These are phyloP conservation scores for Alternaria tenuissima DNA, from an alignment of 2,329 filamentous ascomycete genomes.

Conservation along the genomic window DNA sequence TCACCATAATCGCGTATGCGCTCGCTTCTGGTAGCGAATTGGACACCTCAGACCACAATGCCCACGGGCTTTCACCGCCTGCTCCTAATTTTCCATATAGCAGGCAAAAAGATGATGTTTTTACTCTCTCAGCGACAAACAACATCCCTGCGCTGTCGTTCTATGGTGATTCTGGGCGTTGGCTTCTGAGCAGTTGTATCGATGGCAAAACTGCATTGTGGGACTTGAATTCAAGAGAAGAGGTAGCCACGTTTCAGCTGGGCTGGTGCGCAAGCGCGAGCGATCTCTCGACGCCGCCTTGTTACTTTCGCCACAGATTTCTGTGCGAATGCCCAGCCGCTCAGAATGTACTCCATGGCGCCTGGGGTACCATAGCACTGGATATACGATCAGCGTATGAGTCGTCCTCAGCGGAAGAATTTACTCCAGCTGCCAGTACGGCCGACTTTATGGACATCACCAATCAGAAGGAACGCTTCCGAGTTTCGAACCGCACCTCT, in stretches of 20 bases:
- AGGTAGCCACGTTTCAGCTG: constrained; percentile 30
- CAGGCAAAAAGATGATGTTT: constrained; percentile 36
- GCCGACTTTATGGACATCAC: constrained; percentile 23
- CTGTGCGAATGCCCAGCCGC: constrained; percentile 22
- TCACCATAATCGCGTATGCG: constrained; percentile 68
- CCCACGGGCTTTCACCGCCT: not conserved
- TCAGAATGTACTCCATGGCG: constrained; percentile 25
- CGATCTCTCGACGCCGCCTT: constrained; percentile 17
- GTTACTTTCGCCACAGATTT: not conserved
- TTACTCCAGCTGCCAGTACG: not conserved
- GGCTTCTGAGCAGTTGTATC: constrained; percentile 67
- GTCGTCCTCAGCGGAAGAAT: constrained; percentile 7
- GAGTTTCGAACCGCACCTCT: not conserved
- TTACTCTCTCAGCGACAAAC: constrained; percentile 29
- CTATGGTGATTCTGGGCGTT: constrained; percentile 64
- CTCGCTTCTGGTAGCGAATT: constrained; percentile 42
- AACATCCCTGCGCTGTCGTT: constrained; percentile 69
- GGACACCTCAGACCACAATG: constrained; percentile 2
- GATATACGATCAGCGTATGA: constrained; percentile 38
- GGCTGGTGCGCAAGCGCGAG: constrained; percentile 34
- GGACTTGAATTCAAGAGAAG: constrained; percentile 47
- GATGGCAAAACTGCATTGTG: constrained; percentile 59
- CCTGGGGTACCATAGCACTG: constrained; percentile 42
- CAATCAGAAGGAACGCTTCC: constrained; percentile 15
- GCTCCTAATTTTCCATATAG: constrained; percentile 30